Conservation (phyloP, 2,329 filamentous ascomycete genomes). For the Trichoderma simmonsii region DNA sequence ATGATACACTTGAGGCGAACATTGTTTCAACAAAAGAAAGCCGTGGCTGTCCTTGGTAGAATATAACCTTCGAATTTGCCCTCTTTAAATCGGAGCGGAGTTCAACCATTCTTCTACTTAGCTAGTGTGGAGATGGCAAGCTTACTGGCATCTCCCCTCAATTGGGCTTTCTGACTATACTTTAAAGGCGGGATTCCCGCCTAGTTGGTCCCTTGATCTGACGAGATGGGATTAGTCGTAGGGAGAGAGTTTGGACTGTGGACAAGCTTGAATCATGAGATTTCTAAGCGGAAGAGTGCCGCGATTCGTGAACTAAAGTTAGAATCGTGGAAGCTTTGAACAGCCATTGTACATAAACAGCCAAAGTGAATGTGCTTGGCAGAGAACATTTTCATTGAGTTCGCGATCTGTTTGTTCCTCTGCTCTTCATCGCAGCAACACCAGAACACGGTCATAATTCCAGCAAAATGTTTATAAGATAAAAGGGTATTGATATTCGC, state of each 20-base stretch:
- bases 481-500: not conserved
- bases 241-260: not conserved
- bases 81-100: not conserved
- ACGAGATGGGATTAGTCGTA: not conserved
- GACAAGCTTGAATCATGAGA: not conserved
- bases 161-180: not conserved
- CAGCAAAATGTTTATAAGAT: not conserved
- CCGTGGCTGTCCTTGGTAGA: not conserved
- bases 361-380: fast-evolving
- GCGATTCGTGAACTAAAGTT: not conserved
- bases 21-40: not conserved
- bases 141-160: not conserved
- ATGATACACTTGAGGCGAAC: not conserved
- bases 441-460: not conserved
- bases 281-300: not conserved
- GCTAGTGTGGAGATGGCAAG: not conserved
- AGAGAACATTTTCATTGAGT: not conserved
- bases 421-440: not conserved
- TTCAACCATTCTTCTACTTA: not conserved
- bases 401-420: not conserved
- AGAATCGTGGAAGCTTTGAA: not conserved
- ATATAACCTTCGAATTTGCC: not conserved
- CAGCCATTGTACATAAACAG: not conserved
- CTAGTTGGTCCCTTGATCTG: not conserved
- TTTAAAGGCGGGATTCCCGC: not conserved